phyloP scores from a whole-genome alignment of 2,329 filamentous ascomycete species.

The Neonectria ditissima region DNA sequence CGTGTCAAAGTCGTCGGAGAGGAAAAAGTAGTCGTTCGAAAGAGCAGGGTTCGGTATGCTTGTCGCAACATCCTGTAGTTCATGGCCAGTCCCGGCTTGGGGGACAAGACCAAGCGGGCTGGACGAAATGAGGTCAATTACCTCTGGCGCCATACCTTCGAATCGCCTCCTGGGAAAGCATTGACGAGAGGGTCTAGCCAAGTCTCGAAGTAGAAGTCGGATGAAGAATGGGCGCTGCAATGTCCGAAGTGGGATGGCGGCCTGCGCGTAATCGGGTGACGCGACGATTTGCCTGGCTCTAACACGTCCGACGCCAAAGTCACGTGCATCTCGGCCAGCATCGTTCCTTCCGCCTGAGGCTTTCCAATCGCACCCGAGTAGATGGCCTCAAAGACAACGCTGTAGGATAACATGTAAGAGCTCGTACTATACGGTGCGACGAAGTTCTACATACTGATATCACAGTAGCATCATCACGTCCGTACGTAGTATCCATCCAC shows the following conservation, averaged over 20 bases:
- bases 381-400: not conserved
- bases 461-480: not conserved
- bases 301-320: slow-evolving; percentile 44
- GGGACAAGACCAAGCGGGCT: slow-evolving; percentile 43
- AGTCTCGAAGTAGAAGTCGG: not conserved
- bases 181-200: not conserved
- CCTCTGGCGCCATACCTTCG: slow-evolving; percentile 46
- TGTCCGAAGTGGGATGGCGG: slow-evolving; percentile 19
- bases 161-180: slow-evolving; percentile 4
- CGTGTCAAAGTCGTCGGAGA: slow-evolving; percentile 56
- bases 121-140: slow-evolving; percentile 54
- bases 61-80: not conserved
- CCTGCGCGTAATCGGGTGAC: slow-evolving; percentile 33
- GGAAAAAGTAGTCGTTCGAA: slow-evolving; percentile 30
- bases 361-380: not conserved
- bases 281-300: slow-evolving; percentile 19
- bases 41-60: not conserved
- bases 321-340: slow-evolving; percentile 32
- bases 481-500: not conserved
- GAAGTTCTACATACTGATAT: not conserved
- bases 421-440: no score
- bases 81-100: slow-evolving; percentile 1
- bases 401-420: not conserved
- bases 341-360: not conserved
- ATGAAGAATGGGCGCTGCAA: not conserved